Percentiles rank a stretch among this genome's conserved stretches.
Conservation (phyloP, 2,329 filamentous ascomycete genomes). For the Chaetothyriales sp. region DNA sequence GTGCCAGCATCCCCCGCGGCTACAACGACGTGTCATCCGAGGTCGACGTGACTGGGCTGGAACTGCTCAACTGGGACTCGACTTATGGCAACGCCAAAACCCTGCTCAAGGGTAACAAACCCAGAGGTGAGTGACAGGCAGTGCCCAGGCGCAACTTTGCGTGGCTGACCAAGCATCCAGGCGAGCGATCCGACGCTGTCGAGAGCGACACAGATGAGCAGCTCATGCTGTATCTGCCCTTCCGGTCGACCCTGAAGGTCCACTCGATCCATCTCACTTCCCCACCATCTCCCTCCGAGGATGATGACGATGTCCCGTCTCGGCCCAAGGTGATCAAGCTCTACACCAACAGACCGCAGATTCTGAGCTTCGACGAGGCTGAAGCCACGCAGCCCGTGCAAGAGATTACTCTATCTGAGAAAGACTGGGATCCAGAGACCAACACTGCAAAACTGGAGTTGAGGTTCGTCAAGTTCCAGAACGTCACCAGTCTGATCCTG, state of each 20-base stretch:
- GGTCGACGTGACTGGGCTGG: conserved; percentile 63
- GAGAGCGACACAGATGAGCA: conserved; percentile 97
- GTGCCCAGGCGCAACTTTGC: conserved; percentile 41
- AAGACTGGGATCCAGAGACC: conserved; percentile 63
- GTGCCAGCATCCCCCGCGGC: conserved; percentile 58
- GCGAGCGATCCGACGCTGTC: conserved; percentile 59
- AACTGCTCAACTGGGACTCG: conserved; percentile 75
- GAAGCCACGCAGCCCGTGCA: conserved; percentile 75
- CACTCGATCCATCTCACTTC: conserved; percentile 82
- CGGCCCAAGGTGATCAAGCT: conserved; percentile 71
- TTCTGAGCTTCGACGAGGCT: conserved; percentile 87
- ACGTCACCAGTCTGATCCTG: conserved; percentile 68
- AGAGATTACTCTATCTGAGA: conserved; percentile 53
- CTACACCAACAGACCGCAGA: conserved; percentile 76
- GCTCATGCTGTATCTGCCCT: conserved; percentile 81
- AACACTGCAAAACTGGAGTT: conserved; percentile 58
- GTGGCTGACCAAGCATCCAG: conserved; percentile 28
- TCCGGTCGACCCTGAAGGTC: conserved; percentile 74
- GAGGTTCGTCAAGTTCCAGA: conserved; percentile 96
- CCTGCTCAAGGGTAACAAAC: conserved; percentile 56
- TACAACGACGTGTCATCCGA: conserved; percentile 73
- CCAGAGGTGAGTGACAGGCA: conserved; percentile 36
- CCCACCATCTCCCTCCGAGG: conserved; percentile 40
- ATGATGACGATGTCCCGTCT: conserved; percentile 60
- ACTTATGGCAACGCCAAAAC: conserved; percentile 57